These are phyloP conservation scores for Xylariales sp. DNA, from an alignment of 2,329 filamentous ascomycete genomes.

Conservation along the genomic window DNA sequence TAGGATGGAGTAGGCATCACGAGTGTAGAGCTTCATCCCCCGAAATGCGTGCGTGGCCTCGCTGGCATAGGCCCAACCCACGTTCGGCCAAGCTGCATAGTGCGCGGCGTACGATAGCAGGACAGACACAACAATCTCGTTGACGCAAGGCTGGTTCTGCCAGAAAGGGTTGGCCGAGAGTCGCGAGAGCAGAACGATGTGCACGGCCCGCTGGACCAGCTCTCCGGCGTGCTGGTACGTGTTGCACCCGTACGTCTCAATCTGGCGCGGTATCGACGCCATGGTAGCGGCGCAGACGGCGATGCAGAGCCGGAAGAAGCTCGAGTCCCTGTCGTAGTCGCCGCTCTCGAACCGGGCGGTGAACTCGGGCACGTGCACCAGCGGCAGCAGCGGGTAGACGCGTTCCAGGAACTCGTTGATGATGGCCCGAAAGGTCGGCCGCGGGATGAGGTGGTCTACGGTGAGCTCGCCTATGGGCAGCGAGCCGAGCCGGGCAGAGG, in stretches of 20 bases:
- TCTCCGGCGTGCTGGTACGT: conserved; percentile 5
- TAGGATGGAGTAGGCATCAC: conserved; percentile 7
- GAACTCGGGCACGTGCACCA: conserved; percentile 15
- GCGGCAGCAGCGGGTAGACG: conserved; percentile 16
- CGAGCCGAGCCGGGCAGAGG: neutral
- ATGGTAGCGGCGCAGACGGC: conserved; percentile 16
- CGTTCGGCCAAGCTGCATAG: conserved; percentile 8
- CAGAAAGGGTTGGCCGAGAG: conserved; percentile 6
- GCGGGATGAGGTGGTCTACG: conserved; percentile 13
- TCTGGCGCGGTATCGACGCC: conserved; percentile 14
- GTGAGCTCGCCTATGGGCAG: conserved; percentile 8
- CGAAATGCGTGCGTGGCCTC: conserved; percentile 10
- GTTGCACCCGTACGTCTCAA: conserved; percentile 10
- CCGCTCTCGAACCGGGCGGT: conserved; percentile 5
- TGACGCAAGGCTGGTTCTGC: conserved; percentile 1
- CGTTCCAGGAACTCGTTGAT: conserved; percentile 14
- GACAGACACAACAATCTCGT: conserved; percentile 9
- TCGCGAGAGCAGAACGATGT: conserved; percentile 7
- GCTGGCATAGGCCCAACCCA: conserved; percentile 10
- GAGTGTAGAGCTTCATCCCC: conserved; percentile 3
- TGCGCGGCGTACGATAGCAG: conserved; percentile 9
- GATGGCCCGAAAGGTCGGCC: conserved; percentile 11
- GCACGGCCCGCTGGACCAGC: conserved; percentile 7
- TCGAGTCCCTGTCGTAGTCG: conserved; percentile 12
- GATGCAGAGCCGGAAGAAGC: conserved; percentile 16